Base-by-base conservation (phyloP, 257 asterid species). In the Galeopsis tetrahit region DNA sequence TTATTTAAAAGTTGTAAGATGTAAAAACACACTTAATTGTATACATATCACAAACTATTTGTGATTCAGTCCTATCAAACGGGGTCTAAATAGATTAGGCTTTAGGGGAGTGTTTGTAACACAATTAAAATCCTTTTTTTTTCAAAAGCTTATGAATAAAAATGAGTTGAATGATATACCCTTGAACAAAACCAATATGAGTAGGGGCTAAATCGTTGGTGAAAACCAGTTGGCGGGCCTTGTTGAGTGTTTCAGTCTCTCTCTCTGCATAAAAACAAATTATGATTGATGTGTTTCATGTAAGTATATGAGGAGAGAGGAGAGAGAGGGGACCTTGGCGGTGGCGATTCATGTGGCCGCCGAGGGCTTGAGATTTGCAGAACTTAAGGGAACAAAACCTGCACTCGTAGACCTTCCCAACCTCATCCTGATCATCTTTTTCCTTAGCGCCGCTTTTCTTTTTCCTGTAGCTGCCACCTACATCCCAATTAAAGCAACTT, bases 341-440 rank as follows among this genome's bases (percentile, higher is more conserved):
- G 78, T 93, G 98, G 90, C 98, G 97, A 77, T 93, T 93, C 98
- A 93, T 93, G 82, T 93, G 98, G 75, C 98, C 98, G 56, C 98
- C 98, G 8, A 93, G 97, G 65, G 98, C 98, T 91, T 93, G 98
- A 56, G 97, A 94, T 76, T 94, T 94, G 96, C 96, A 88, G 85
- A 94, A 94, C 82, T 94, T 94, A 77, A 94, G 98, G 83, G 98
- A 91, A 80, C 98, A 93, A 77, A 93, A 93, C 80, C 98, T 93
- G 94, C 98, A 93, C 65, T 94, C 96, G 38, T 94, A 91, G 71
- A 94, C 96, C 87, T 93, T 93, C n/a, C 79, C 86, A 15, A 76
- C 5, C 34, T 85, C 96, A 34, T 80, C 5, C 34, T 85, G 94
- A 34, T 80, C 92, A 74, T 79, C 80, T 21, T 83, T 85, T 2